Evolutionary conservation across 352 stramenopile species (phyloP).

Genomic region (Phytopythium aichiense): DNA sequence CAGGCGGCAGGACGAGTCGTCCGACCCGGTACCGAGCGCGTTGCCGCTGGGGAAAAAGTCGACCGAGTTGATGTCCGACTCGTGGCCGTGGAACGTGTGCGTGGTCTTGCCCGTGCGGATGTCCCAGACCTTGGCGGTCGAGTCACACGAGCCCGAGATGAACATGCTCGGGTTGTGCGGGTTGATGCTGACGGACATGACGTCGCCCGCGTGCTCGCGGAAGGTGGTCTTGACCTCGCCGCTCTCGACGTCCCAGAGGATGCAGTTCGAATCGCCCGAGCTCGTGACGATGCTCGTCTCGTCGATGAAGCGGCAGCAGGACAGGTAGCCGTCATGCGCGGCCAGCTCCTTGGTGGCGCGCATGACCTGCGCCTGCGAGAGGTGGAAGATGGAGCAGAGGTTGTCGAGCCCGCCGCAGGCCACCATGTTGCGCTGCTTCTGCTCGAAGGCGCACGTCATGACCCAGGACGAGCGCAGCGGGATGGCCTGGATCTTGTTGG

Average conservation of each 20-base stretch:
- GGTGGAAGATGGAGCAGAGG: slow-evolving; percentile 99
- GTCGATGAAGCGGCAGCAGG: slow-evolving; percentile 97
- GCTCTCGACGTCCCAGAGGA: slow-evolving; percentile 98
- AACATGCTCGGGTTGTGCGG: slow-evolving; percentile 96
- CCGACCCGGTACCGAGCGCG: slow-evolving; percentile 92
- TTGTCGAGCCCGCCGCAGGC: slow-evolving; percentile 99
- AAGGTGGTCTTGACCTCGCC: slow-evolving; percentile 94
- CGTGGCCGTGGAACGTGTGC: slow-evolving; percentile 96
- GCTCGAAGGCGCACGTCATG: slow-evolving; percentile 99
- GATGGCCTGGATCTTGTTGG: slow-evolving; percentile 97
- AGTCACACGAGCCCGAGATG: slow-evolving; percentile 96
- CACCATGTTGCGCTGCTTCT: slow-evolving; percentile 95
- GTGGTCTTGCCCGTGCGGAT: slow-evolving; percentile 94
- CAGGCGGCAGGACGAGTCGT: slow-evolving; percentile 96
- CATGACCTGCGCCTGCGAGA: slow-evolving; percentile 88
- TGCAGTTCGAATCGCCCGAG: slow-evolving; percentile 97
- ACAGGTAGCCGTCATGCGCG: slow-evolving; percentile 97
- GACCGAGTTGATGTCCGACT: slow-evolving; percentile 98
- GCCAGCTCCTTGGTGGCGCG: slow-evolving; percentile 94
- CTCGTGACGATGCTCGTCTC: slow-evolving; percentile 92
- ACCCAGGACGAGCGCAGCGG: slow-evolving; percentile 97
- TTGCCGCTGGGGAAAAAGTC: slow-evolving; percentile 97
- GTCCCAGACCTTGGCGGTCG: slow-evolving; percentile 98
- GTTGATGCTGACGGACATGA: slow-evolving; percentile 96
- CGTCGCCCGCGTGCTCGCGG: slow-evolving; percentile 96